Percentiles rank a stretch among this genome's conserved stretches.
Evolutionary conservation across 768 basidiomycete species (phyloP).

Genomic region (Chlorophyllum brunneum): DNA sequence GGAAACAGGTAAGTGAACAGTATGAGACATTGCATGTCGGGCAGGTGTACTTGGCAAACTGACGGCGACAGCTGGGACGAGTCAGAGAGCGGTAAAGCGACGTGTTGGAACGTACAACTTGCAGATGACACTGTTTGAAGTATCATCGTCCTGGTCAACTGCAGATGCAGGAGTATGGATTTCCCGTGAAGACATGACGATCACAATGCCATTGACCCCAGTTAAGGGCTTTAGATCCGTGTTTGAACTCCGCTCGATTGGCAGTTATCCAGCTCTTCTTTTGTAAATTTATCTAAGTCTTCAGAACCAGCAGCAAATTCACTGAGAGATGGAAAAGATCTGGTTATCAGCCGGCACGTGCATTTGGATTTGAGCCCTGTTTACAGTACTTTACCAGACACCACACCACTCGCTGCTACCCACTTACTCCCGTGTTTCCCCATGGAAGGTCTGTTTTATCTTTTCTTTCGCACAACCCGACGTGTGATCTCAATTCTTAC

Average conservation of each 20-base stretch:
- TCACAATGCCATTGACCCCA: background rate
- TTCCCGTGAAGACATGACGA: conserved; percentile 8
- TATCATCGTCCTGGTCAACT: conserved; percentile 1
- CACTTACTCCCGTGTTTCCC: too few species aligned
- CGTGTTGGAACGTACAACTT: conserved; percentile 12
- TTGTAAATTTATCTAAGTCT: too few species aligned
- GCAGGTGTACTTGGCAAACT: conserved; percentile 78
- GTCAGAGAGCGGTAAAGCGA: background rate
- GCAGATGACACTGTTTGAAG: conserved; percentile 13
- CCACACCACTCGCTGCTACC: background rate
- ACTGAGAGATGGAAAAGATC: too few species aligned
- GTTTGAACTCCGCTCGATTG: conserved; percentile 4
- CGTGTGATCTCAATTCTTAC: background rate
- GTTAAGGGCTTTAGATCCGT: background rate
- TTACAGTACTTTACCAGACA: background rate
- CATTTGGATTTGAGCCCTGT: background rate
- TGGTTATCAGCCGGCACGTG: background rate
- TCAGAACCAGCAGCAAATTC: too few species aligned
- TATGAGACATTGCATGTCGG: conserved; percentile 79
- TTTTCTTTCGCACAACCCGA: too few species aligned
- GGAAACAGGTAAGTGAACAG: conserved; percentile 78
- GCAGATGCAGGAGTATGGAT: conserved; percentile 12
- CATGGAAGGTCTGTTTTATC: conserved; percentile 8
- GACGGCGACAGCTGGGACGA: conserved; percentile 61
- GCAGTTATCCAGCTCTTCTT: background rate